A percentile compares a stretch with the other conserved stretches of the same genome.
Evolutionary conservation across 2,329 filamentous ascomycete genomes (phyloP).

Genomic region (Colletotrichum zoysiae): DNA sequence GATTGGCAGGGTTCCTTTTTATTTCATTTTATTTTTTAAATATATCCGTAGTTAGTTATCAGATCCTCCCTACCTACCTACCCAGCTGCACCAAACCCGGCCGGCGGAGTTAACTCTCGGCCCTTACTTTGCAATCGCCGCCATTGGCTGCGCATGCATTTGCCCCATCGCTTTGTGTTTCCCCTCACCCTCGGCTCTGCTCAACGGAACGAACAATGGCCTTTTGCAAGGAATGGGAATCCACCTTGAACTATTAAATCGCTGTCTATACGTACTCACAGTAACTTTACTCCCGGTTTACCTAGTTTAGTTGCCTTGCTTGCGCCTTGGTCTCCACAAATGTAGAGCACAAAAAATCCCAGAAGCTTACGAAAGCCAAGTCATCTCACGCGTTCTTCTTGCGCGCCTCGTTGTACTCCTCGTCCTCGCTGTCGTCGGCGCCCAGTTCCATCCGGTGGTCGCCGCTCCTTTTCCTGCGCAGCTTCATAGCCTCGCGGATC

Average conservation of each 20-base stretch:
- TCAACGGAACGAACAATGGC: neutral
- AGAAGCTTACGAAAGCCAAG: neutral
- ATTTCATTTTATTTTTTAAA: neutral
- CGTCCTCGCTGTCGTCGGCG: slow-evolving; percentile 56
- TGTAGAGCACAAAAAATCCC: neutral
- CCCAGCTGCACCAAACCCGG: neutral
- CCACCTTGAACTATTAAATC: slow-evolving; percentile 14
- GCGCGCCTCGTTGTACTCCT: slow-evolving; percentile 57
- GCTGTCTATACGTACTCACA: slow-evolving; percentile 28
- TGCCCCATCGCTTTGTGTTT: neutral
- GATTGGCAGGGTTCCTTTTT: neutral
- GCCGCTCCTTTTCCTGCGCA: slow-evolving; percentile 66
- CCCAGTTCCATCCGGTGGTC: slow-evolving; percentile 52
- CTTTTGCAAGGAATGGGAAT: slow-evolving; percentile 21
- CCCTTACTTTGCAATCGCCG: slow-evolving; percentile 4
- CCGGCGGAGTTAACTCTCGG: slow-evolving; percentile 23
- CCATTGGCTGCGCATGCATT: slow-evolving; percentile 14
- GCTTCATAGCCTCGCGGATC: slow-evolving; percentile 86
- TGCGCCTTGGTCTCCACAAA: neutral
- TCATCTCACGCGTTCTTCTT: slow-evolving; percentile 53
- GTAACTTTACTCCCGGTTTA: neutral
- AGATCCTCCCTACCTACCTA: slow-evolving; percentile 11
- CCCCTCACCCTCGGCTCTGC: neutral
- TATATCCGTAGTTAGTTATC: slow-evolving; percentile 11
- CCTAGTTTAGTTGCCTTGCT: neutral